Base-by-base conservation (phyloP, 2,329 filamentous ascomycete species). In the Penicillium sp. region DNA sequence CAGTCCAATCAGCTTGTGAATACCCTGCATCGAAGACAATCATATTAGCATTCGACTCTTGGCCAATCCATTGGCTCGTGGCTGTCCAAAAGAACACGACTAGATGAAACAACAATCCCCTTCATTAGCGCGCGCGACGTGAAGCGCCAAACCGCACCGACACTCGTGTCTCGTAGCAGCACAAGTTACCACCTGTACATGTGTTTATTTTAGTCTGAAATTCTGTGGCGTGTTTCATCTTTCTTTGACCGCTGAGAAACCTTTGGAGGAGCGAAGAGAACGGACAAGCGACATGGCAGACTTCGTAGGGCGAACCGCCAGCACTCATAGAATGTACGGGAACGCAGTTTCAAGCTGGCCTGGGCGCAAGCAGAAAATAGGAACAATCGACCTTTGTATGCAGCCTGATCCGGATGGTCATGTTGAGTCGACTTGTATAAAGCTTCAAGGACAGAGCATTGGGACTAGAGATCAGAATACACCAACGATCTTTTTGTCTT, bases 81-180 rank as follows among this genome's bases (percentile, higher is more conserved):
- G 47, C 42, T 51, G 49, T 24, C 18, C 18, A 7, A 16, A 10
- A 21, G 2, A 39, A 16, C 28, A 51, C 29, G 18, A 21, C 16
- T 31, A 21, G 38, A 23, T 57, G 57, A 61, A 59, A 60, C 55
- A 13, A 45, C 39, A 41, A 28, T 45, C n/a, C 38, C 36, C 53
- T 41, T 24, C 38, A 41, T 56, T 61, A 44, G 54, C 62, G 62
- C 62, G 62, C 62, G 62, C 61, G 54, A 63, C 58, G 39, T 57
- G 45, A 56, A 59, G 47, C 51, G 49, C 48, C 45, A 42, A 51
- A 41, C 31, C 44, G 38, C 39, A 16, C 33, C 24, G 31, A 15
- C 33, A 2, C 15, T 2, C 8, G 10, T 12, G n/a, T 29, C 24
- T 26, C 24, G 18, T 28, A 16, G 26, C 24, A 33, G 16, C 36